Conservation (phyloP, 768 basidiomycete genomes). For the Fistulinella prunicolor region DNA sequence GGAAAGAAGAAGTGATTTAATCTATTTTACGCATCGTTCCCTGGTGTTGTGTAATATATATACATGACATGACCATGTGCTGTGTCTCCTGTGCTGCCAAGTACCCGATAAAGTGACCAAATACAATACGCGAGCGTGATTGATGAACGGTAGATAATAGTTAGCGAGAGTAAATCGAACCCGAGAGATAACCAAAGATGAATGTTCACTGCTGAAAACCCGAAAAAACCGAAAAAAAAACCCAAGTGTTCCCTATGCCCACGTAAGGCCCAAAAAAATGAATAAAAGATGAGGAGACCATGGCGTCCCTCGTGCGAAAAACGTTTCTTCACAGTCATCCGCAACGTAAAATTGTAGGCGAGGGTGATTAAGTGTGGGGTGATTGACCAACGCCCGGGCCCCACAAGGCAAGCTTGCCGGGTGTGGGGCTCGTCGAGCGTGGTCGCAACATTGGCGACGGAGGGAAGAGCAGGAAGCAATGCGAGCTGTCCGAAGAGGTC, state of each 20-base stretch:
- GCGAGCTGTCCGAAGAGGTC: conserved; percentile 22
- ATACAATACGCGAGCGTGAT: conserved; percentile 17
- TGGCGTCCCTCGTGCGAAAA: conserved; percentile 22
- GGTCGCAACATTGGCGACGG: conserved; percentile 25
- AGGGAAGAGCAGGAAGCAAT: conserved; percentile 6
- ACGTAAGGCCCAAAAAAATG: conserved; percentile 19
- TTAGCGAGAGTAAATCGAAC: not conserved
- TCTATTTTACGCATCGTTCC: not conserved
- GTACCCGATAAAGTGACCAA: conserved; percentile 18
- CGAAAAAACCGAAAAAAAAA: conserved; percentile 2
- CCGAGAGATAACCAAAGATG: conserved; percentile 10
- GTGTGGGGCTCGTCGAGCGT: conserved; percentile 18
- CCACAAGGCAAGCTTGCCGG: conserved; percentile 7
- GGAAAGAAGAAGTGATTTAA: conserved; percentile 61
- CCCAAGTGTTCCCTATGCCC: conserved; percentile 8
- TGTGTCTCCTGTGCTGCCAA: conserved; percentile 7
- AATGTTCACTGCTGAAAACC: not conserved
- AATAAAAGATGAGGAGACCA: conserved; percentile 5
- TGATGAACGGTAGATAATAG: conserved; percentile 14
- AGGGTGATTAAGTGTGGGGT: conserved; percentile 11
- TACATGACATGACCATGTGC: conserved; percentile 12
- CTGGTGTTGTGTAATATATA: conserved; percentile 9
- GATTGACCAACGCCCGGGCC: conserved; percentile 14
- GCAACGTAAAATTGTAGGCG: conserved; percentile 25
- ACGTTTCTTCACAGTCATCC: conserved; percentile 17